Base-by-base conservation (phyloP, 139 green algal genomes). In the Penium margaritaceum region DNA sequence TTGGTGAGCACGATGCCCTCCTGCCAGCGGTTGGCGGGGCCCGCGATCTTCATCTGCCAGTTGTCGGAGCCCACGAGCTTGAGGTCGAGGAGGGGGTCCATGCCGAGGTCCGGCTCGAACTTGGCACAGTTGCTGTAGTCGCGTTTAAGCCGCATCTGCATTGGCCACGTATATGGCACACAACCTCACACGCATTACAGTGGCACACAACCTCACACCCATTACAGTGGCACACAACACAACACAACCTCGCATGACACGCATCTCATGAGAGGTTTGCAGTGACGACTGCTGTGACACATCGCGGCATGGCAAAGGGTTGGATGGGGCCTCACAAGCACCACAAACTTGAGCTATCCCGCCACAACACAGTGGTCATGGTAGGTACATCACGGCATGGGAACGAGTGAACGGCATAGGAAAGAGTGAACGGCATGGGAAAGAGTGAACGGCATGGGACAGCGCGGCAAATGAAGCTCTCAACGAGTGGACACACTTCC, bases 51-150 rank as follows among this genome's bases (percentile, higher is more conserved):
- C 21, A 84, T 29, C 53, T 87, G 47, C 2, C 95, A 69, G n/a
- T n/a, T n/a, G 66, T 96, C 89, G 0, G 84, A 81, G 35, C 85
- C 88, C 17, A 75, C 76, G 37, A 97, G 80, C 27, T 74, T 73
- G 39, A 93, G 38, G 74, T 95, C 88, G 27, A 95, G 65, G 0
- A 71, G 54, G 32, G 91, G 91, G 79, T 96, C 90, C 38, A 92
- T 57, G 24, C 87, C 87, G 14, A 86, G 66, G 24, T 88, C 87
- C 14, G 84, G 75, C 15, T 64, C 63, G 77, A 97, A 96, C 19
- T 89, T 73, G 35, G 95, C 76, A 5, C 78, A 74, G 88, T 97
- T 97, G 73, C 82, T 76, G 77, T 96, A 88, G 29, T 92, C 88
- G 0, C 91, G 79, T 60, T 95, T 87, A 61, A 97, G 72, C 7